A percentile compares a stretch with the other conserved stretches of the same genome.
phyloP scores from a whole-genome alignment of 169 alveolate species.

The Plasmodium fragile region DNA sequence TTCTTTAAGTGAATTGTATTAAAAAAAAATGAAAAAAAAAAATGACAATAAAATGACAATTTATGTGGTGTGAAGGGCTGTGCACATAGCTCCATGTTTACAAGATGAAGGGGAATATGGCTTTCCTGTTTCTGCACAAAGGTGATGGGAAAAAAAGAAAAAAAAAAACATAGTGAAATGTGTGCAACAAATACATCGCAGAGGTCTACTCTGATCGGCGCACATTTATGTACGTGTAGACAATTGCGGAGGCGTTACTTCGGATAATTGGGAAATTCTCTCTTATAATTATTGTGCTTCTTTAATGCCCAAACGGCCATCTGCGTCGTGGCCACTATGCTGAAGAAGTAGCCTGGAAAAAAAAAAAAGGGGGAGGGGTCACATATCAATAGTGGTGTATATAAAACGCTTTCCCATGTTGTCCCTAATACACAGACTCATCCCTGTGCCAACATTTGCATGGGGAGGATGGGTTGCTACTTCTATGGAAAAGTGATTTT shows the following conservation, averaged over 20 bases:
- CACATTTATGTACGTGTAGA: neutral
- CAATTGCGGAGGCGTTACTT: conserved; percentile 75
- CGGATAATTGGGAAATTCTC: conserved; percentile 91
- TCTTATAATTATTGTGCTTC: conserved; percentile 92
- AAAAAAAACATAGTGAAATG: neutral
- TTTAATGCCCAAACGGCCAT: conserved; percentile 95
- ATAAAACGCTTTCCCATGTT: neutral
- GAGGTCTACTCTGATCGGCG: neutral
- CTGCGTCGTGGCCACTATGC: conserved; percentile 84
- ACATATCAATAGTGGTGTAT: neutral
- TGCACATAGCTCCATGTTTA: conserved; percentile 65
- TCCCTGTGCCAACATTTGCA: neutral
- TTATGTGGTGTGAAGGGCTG: neutral
- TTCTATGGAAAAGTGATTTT: neutral
- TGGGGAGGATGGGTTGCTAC: neutral
- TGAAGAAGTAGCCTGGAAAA: conserved; percentile 78
- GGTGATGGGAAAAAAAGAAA: neutral
- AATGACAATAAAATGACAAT: neutral
- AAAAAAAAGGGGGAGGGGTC: neutral
- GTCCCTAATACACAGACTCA: neutral
- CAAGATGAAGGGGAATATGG: conserved; percentile 92
- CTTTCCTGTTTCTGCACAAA: conserved; percentile 86
- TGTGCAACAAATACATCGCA: neutral
- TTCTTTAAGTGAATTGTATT: neutral
- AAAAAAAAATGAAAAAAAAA: neutral